Evolutionary conservation across 208 protist genomes (phyloP).

Genomic region (Acanthamoeba lenticulata): DNA sequence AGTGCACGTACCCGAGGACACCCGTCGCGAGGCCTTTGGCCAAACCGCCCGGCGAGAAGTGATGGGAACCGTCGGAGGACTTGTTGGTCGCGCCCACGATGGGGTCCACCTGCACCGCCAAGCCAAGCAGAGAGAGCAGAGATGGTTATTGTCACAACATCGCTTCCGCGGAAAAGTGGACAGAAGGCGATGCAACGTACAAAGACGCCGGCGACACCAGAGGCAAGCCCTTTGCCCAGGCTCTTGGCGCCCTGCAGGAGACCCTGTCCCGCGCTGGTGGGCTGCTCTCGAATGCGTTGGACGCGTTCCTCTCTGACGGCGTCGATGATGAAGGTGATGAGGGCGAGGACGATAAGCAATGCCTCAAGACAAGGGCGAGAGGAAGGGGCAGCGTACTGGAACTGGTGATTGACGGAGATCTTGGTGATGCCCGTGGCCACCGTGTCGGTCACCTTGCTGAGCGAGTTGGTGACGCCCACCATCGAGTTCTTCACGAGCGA

Average conservation of each 20-base stretch:
- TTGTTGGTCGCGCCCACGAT: slow-evolving; percentile 33
- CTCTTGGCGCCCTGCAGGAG: slow-evolving; percentile 75
- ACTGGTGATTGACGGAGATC: slow-evolving; percentile 76
- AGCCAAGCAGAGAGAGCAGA: not conserved
- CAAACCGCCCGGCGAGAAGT: slow-evolving; percentile 48
- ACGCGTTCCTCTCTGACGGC: slow-evolving; percentile 73
- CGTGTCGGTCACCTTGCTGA: slow-evolving; percentile 77
- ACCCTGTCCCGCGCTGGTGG: slow-evolving; percentile 31
- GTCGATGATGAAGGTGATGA: slow-evolving; percentile 74
- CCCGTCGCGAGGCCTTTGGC: slow-evolving; percentile 59
- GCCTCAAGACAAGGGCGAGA: slow-evolving; percentile 66
- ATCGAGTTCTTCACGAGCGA: slow-evolving; percentile 78
- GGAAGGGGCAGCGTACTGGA: slow-evolving; percentile 21
- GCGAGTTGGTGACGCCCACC: slow-evolving; percentile 78
- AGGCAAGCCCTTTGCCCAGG: slow-evolving; percentile 82
- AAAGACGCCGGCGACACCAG: slow-evolving; percentile 80
- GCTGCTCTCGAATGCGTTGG: slow-evolving; percentile 67
- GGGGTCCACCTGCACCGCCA: slow-evolving; percentile 42
- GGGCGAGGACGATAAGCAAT: slow-evolving; percentile 63
- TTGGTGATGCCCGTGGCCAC: slow-evolving; percentile 76
- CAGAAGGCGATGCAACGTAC: not conserved
- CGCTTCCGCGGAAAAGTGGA: not conserved
- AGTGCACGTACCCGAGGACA: slow-evolving; percentile 7
- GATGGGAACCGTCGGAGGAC: not conserved
- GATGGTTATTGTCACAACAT: not conserved